These are phyloP conservation scores for Taxawa tesnikishii DNA, from an alignment of 2,329 filamentous ascomycete species.

Conservation along the genomic window DNA sequence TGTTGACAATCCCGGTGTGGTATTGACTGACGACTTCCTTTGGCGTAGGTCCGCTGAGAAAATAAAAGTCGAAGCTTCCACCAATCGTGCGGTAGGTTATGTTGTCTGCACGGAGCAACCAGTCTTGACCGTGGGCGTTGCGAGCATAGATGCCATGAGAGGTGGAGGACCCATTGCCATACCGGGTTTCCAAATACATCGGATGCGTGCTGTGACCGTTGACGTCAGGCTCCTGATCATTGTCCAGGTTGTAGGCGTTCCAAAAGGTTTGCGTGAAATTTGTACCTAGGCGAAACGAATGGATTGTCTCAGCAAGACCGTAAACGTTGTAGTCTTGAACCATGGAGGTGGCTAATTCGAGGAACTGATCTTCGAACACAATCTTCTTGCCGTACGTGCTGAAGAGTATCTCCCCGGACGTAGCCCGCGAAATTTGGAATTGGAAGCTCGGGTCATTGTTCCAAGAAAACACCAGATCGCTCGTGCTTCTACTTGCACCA, in stretches of 20 bases:
- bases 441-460: conserved; percentile 16
- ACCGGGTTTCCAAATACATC: conserved; percentile 20
- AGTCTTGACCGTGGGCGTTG: conserved; percentile 21
- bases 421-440: conserved; percentile 14
- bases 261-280: conserved; percentile 20
- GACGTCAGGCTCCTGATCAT: conserved; percentile 13
- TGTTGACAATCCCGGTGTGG: conserved; percentile 13
- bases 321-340: conserved; percentile 19
- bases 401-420: conserved; percentile 17
- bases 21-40: conserved; percentile 13
- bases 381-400: conserved; percentile 16
- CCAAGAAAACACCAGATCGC: conserved; percentile 17
- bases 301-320: conserved; percentile 17
- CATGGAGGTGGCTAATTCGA: conserved; percentile 17
- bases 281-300: conserved; percentile 16
- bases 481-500: conserved; percentile 10
- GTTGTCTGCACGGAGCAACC: conserved; percentile 14
- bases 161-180: conserved; percentile 10
- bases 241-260: conserved; percentile 17
- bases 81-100: conserved; percentile 19
- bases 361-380: conserved; percentile 20
- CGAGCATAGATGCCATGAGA: conserved; percentile 21
- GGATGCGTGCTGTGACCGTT: conserved; percentile 19
- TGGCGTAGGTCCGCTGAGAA: conserved; percentile 11
- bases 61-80: conserved; percentile 16